These are phyloP conservation scores for Capronia coronata DNA, from an alignment of 2,329 filamentous ascomycete species.

Conservation along the genomic window DNA sequence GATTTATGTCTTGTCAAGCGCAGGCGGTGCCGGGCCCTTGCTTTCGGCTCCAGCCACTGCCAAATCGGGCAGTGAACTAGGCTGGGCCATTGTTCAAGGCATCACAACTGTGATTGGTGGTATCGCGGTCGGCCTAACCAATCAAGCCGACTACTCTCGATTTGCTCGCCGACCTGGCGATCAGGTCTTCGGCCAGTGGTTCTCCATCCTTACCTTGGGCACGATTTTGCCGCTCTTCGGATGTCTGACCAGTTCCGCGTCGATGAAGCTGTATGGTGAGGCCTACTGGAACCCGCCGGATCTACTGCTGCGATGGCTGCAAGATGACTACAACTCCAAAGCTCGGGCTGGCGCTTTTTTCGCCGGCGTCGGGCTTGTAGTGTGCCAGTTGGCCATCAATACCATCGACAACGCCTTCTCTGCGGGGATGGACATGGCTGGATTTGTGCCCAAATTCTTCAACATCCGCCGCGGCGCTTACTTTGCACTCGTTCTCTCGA, in stretches of 20 bases:
- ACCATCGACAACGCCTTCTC: constrained; percentile 45
- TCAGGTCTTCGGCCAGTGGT: constrained; percentile 38
- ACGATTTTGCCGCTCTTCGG: constrained; percentile 36
- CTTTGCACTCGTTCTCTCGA: constrained; percentile 41
- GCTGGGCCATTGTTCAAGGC: constrained; percentile 20
- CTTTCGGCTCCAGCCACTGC: constrained; percentile 23
- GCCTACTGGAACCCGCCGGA: constrained; percentile 38
- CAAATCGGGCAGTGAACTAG: constrained; percentile 19
- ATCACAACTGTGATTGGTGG: constrained; percentile 33
- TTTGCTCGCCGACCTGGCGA: constrained; percentile 38
- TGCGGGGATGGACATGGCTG: constrained; percentile 51
- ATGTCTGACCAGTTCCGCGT: constrained; percentile 31
- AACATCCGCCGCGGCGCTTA: constrained; percentile 52
- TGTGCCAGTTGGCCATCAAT: constrained; percentile 43
- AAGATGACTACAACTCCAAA: constrained; percentile 30
- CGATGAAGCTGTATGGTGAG: constrained; percentile 33
- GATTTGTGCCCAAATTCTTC: constrained; percentile 48
- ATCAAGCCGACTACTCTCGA: constrained; percentile 33
- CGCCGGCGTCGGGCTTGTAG: constrained; percentile 40
- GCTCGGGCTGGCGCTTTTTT: constrained; percentile 44
- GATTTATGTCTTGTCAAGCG: constrained; percentile 34
- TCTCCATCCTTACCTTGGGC: constrained; percentile 35
- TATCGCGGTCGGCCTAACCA: constrained; percentile 32
- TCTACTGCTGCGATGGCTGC: constrained; percentile 23
- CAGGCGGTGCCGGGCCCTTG: constrained; percentile 32